phyloP scores from a whole-genome alignment of 2,329 filamentous ascomycete genomes.

The Ciborinia camelliae region DNA sequence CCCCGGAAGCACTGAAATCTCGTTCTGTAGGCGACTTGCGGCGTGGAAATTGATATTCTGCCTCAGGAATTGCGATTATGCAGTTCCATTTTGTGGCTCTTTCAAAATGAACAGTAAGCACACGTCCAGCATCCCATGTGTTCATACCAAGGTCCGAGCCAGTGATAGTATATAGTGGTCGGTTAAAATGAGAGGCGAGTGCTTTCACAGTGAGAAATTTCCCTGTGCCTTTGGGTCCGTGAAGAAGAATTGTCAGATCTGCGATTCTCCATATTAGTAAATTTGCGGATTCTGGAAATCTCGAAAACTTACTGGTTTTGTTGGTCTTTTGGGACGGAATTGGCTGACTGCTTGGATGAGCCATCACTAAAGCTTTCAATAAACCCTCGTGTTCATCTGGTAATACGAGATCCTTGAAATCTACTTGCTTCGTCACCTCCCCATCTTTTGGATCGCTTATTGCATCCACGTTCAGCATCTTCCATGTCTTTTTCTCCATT shows the following conservation, averaged over 20 bases:
- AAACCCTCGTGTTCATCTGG: neutral
- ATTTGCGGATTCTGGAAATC: too few relatives aligned
- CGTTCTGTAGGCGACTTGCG: neutral
- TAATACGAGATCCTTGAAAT: neutral
- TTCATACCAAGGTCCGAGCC: neutral
- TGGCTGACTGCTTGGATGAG: neutral
- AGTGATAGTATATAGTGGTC: neutral
- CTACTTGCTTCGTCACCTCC: neutral
- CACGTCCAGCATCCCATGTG: neutral
- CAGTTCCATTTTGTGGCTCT: constrained; percentile 7
- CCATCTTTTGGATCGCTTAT: neutral
- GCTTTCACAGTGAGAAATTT: neutral
- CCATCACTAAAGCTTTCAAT: constrained; percentile 6
- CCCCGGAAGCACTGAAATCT: neutral
- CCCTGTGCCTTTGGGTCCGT: neutral
- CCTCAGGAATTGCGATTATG: constrained; percentile 2
- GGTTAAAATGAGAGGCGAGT: neutral
- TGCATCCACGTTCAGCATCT: neutral
- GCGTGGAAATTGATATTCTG: neutral
- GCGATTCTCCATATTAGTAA: neutral
- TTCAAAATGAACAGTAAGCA: neutral
- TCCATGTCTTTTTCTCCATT: neutral
- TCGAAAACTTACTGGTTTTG: neutral
- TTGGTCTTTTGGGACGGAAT: fast-evolving
- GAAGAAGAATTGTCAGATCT: constrained; percentile 4